Base-by-base conservation (phyloP, 164 flowering plant genomes). In the Aristolochia californica region DNA sequence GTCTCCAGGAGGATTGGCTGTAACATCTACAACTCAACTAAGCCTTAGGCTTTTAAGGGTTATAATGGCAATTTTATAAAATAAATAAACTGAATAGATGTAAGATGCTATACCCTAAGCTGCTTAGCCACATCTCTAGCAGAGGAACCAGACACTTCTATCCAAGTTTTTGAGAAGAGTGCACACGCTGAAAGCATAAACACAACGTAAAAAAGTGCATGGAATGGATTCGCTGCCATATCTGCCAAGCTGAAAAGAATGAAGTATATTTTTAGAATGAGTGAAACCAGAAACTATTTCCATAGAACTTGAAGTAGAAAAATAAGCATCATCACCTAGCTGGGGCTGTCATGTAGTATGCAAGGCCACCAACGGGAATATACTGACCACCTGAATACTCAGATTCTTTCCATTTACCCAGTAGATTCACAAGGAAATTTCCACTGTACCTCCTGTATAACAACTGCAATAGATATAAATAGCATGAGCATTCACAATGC, bases 151-250 rank as follows among this genome's bases (percentile, higher is more conserved):
- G 88, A 86, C 59, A 83, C 94, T 72, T 85, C 94, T 65, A 85
- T 85, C 89, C 94, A 85, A 34, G 89, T 85, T 67, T 84, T 86
- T 17, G 95, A 83, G 71, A 86, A 84, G 30, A 86, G 75, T 5
- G 95, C 95, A 70, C 90, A 87, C 5, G 95, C 86, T 22, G 82
- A 72, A 44, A 86, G 75, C 95, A 86, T 86, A 53, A 86, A 86
- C 21, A 82, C 77, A 34, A 86, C 73, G 60, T 86, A 86, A 64
- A 83, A 86, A 25, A 83, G 61, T 0, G 84, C 93, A 69, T 81
- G 88, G 72, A 74, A 72, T n/a, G 75, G 80, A 60, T 76, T 62
- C 45, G 75, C 77, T 43, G 69, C 78, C 78, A 79, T 74, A 34
- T 78, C 77, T 34, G 76, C 76, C 71, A 78, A 71, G 67, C 78